Percentiles rank a stretch among this genome's conserved stretches.
Conservation (phyloP, 2,329 filamentous ascomycete species). For the Anthostomella pinea region DNA sequence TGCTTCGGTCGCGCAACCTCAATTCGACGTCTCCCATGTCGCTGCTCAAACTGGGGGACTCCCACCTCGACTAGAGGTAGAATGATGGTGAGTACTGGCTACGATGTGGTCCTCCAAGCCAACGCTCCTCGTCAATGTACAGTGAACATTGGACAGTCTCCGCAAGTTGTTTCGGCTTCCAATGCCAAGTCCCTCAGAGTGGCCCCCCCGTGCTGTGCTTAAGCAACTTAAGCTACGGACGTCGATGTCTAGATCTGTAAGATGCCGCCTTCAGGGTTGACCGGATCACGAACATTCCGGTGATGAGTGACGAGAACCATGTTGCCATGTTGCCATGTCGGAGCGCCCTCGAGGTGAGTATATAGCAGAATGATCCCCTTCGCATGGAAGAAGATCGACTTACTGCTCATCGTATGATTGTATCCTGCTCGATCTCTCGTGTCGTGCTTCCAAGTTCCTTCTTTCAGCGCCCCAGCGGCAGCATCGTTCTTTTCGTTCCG, state of each 20-base stretch:
- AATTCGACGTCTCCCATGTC: too few relatives aligned
- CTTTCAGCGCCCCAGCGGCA: constrained; percentile 15
- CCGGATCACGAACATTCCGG: constrained; percentile 5
- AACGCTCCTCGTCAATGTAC: too few relatives aligned
- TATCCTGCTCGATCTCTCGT: constrained; percentile 16
- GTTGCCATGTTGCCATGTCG: too few relatives aligned
- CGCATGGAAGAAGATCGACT: constrained; percentile 16
- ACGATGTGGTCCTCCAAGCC: too few relatives aligned
- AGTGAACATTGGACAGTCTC: too few relatives aligned
- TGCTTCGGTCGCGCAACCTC: neutral
- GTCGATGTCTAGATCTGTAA: neutral
- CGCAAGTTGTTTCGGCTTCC: too few relatives aligned
- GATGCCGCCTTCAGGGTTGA: neutral
- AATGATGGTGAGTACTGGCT: too few relatives aligned
- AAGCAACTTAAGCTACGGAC: neutral
- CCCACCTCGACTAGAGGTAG: too few relatives aligned
- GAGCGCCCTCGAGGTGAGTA: constrained; percentile 18
- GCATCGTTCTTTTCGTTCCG: constrained; percentile 14
- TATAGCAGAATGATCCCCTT: constrained; percentile 19
- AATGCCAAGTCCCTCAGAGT: too few relatives aligned
- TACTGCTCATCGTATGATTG: constrained; percentile 18
- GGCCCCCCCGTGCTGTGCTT: neutral
- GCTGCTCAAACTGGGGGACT: too few relatives aligned
- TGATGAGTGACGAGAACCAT: neutral
- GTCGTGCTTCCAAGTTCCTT: constrained; percentile 10